Conservation (phyloP, 495 filamentous ascomycete genomes). For the Penicillium bovifimosum region DNA sequence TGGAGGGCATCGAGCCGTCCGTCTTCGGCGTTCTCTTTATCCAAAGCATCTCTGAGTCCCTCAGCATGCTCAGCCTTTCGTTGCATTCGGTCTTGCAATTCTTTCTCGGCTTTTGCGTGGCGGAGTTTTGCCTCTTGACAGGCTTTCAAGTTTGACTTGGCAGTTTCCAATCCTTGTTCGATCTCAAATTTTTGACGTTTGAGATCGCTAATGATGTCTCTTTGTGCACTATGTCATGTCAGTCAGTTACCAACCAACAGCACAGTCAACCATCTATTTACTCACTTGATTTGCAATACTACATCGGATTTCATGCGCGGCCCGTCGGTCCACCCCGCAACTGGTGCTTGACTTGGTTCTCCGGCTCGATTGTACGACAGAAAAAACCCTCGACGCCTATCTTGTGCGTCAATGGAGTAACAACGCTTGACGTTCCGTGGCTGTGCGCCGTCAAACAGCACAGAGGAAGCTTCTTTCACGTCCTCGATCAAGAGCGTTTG, state of each 20-base stretch:
- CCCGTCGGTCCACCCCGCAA: conserved; percentile 42
- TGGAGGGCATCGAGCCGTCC: conserved; percentile 58
- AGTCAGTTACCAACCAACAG: neutral
- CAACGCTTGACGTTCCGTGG: conserved; percentile 69
- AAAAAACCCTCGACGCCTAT: conserved; percentile 58
- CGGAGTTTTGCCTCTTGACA: conserved; percentile 39
- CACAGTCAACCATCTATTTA: neutral
- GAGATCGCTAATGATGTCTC: conserved; percentile 39
- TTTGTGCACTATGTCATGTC: conserved; percentile 35
- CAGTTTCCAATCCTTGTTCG: conserved; percentile 29
- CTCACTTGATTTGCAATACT: conserved; percentile 57
- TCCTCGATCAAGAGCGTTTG: conserved; percentile 73
- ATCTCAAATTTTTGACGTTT: conserved; percentile 33
- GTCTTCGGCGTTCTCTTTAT: conserved; percentile 54
- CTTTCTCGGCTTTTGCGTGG: conserved; percentile 41
- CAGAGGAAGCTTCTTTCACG: conserved; percentile 56
- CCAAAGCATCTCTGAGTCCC: conserved; percentile 54
- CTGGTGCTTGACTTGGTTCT: conserved; percentile 49
- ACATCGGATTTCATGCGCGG: conserved; percentile 78
- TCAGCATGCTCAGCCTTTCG: conserved; percentile 53
- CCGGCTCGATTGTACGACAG: conserved; percentile 51
- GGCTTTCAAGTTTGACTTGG: conserved; percentile 23
- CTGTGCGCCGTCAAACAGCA: conserved; percentile 59
- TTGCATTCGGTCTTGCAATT: conserved; percentile 52
- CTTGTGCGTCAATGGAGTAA: conserved; percentile 54